phyloP scores from a whole-genome alignment of 345 rosid species.

The Arabis hirsuta region DNA sequence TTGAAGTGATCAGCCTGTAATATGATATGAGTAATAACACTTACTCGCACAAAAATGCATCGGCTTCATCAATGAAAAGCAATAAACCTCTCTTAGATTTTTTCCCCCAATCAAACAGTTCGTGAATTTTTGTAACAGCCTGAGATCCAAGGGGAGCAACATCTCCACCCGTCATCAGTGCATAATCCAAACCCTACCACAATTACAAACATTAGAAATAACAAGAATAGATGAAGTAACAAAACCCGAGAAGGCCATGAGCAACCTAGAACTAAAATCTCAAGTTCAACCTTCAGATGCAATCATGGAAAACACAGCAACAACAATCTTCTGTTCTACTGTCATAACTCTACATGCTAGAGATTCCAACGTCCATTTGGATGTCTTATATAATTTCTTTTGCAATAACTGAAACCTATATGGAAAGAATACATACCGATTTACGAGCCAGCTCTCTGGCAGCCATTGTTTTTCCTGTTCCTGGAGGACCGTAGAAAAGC shows the following conservation, averaged over 20 bases:
- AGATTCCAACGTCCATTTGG: conserved; percentile 4
- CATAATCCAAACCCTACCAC: conserved; percentile 93
- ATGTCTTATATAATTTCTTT: conserved; percentile 7
- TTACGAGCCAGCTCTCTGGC: conserved; percentile 88
- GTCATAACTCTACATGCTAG: conserved; percentile 9
- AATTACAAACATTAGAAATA: not conserved
- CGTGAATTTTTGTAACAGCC: conserved; percentile 98
- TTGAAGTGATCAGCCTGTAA: conserved; percentile 1
- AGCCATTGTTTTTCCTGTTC: conserved; percentile 99
- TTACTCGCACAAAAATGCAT: conserved; percentile 99
- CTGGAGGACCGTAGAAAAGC: conserved; percentile 99
- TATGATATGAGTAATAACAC: conserved; percentile 37
- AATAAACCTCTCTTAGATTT: conserved; percentile 85
- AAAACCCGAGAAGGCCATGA: not conserved
- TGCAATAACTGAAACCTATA: not conserved
- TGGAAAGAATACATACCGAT: conserved; percentile 65
- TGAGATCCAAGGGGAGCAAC: conserved; percentile 97
- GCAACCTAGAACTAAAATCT: conserved; percentile 17
- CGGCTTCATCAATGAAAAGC: conserved; percentile 98
- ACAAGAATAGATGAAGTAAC: not conserved
- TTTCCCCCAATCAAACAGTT: conserved; percentile 95
- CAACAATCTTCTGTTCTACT: not conserved
- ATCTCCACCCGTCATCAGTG: conserved; percentile 99
- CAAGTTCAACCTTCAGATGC: conserved; percentile 13
- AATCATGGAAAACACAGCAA: conserved; percentile 23